These are phyloP conservation scores for Boletus subparvulus DNA, from an alignment of 768 basidiomycete genomes.

Conservation along the genomic window DNA sequence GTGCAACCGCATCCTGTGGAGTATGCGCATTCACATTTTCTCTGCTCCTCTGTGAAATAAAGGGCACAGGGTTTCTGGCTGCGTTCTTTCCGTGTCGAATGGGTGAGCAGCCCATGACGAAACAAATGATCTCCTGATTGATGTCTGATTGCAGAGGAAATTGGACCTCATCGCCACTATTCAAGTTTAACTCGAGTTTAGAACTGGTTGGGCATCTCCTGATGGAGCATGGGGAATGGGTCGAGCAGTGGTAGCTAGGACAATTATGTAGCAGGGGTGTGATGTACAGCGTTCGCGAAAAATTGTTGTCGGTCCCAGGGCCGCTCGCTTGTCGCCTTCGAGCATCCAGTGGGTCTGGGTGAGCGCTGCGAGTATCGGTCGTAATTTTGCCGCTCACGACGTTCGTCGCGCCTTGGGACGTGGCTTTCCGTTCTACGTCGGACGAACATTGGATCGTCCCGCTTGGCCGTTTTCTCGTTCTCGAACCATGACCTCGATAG, in stretches of 20 bases:
- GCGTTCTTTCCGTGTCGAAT: background rate
- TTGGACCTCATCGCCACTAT: background rate
- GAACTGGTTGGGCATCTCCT: background rate
- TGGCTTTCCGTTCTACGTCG: constrained; percentile 20
- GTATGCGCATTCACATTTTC: background rate
- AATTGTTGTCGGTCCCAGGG: constrained; percentile 24
- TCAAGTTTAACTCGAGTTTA: background rate
- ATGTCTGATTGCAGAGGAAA: constrained; percentile 3
- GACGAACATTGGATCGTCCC: constrained; percentile 11
- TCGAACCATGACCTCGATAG: constrained; percentile 66
- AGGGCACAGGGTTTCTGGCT: background rate
- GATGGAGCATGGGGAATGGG: background rate
- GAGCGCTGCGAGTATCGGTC: constrained; percentile 21
- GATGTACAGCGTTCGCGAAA: constrained; percentile 18
- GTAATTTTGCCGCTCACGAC: constrained; percentile 24
- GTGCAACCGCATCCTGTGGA: background rate
- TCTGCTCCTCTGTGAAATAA: background rate
- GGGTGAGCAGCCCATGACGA: background rate
- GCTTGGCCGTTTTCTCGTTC: constrained; percentile 26
- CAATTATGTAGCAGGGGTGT: constrained; percentile 2
- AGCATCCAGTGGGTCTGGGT: constrained; percentile 17
- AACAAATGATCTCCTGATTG: constrained; percentile 12
- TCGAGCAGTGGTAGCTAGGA: constrained; percentile 19
- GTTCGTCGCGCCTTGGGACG: constrained; percentile 17
- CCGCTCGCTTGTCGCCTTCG: constrained; percentile 24